Conservation (phyloP, 148 eudicot genomes). For the Beta vulgaris region DNA sequence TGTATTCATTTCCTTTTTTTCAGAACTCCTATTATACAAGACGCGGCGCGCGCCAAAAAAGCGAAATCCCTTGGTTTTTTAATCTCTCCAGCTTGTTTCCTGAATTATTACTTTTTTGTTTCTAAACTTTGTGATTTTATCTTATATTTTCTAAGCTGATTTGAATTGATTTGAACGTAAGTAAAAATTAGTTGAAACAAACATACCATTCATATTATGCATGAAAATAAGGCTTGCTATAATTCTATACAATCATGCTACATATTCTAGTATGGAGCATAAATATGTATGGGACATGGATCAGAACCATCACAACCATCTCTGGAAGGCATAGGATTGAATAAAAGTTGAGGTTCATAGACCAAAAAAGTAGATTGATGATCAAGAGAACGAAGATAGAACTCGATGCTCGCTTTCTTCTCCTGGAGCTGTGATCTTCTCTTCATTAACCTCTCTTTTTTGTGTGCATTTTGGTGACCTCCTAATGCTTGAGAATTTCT, state of each 20-base stretch:
- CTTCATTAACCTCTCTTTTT: conserved; percentile 25
- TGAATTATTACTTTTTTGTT: too few species aligned
- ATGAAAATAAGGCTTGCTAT: too few species aligned
- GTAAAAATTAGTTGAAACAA: too few species aligned
- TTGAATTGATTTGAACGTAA: too few species aligned
- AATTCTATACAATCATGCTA: not conserved
- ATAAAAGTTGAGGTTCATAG: not conserved
- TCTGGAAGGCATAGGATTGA: not conserved
- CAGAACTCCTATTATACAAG: too few species aligned
- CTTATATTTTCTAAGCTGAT: too few species aligned
- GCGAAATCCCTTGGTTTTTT: too few species aligned
- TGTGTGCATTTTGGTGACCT: conserved; percentile 33
- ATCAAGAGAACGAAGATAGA: conserved; percentile 22
- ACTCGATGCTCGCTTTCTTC: conserved; percentile 21
- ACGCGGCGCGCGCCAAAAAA: too few species aligned
- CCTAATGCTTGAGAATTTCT: conserved; percentile 31
- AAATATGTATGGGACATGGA: conserved; percentile 13
- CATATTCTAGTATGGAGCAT: conserved; percentile 6
- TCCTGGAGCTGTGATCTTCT: conserved; percentile 13
- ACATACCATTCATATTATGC: too few species aligned
- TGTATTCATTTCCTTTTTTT: too few species aligned
- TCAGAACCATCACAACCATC: conserved; percentile 11
- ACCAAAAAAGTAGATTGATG: not conserved
- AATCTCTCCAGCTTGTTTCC: too few species aligned
- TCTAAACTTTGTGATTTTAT: too few species aligned